Conservation (phyloP, 140 eudicot species). For the Oenanthe javanica region DNA sequence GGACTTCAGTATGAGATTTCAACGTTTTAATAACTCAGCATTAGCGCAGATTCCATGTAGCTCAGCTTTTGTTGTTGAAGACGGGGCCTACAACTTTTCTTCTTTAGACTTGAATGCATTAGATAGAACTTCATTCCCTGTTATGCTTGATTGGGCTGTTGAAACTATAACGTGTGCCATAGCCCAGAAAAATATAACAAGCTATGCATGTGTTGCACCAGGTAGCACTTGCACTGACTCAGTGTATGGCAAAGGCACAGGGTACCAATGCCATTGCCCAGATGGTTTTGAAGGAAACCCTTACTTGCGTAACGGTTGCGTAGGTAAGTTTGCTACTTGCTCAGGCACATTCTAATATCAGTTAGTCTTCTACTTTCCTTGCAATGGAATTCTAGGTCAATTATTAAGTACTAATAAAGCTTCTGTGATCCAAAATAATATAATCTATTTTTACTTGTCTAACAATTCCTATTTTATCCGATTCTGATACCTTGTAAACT, state of each 20-base stretch:
- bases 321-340: neutral
- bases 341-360: no score
- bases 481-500: neutral
- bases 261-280: neutral
- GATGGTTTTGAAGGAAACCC: neutral
- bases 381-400: no score
- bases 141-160: neutral
- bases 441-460: no score
- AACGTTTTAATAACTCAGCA: no score
- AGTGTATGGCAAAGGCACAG: neutral
- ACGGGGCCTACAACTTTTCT: neutral
- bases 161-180: neutral
- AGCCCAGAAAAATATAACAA: neutral
- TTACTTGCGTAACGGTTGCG: neutral
- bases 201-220: neutral
- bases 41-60: neutral
- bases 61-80: neutral
- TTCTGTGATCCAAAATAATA: no score
- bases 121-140: neutral
- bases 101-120: neutral
- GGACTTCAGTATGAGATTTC: neutral
- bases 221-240: neutral
- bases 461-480: no score
- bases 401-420: no score
- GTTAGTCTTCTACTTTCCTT: no score